phyloP scores from a whole-genome alignment of 2,329 filamentous ascomycete species.

The Aspergillus viridinutans region DNA sequence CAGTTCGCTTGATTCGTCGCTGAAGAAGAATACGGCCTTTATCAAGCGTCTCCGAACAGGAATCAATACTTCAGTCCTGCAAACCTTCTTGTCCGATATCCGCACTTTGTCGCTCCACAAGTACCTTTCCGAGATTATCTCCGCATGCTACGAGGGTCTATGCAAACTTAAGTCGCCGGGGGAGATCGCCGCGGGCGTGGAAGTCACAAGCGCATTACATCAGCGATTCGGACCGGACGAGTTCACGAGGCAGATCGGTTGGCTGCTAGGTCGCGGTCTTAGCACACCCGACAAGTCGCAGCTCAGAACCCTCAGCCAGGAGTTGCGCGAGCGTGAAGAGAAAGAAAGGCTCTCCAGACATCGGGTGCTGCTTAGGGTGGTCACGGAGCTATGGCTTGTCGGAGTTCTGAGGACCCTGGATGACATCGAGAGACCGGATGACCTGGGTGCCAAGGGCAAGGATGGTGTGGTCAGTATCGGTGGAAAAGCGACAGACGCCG shows the following conservation, averaged over 20 bases:
- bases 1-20: conserved; percentile 80
- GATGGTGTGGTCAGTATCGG: conserved; percentile 42
- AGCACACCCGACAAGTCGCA: conserved; percentile 82
- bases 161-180: conserved; percentile 85
- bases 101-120: conserved; percentile 88
- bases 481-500: conserved; percentile 49
- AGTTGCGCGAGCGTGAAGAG: conserved; percentile 89
- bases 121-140: conserved; percentile 94
- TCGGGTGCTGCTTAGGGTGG: conserved; percentile 77
- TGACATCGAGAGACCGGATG: conserved; percentile 62
- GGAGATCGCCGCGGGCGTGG: conserved; percentile 88
- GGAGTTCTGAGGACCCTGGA: conserved; percentile 79
- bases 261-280: conserved; percentile 86
- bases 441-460: conserved; percentile 52
- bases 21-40: conserved; percentile 98
- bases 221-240: conserved; percentile 88
- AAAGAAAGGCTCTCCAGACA: conserved; percentile 87
- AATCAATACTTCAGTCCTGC: conserved; percentile 71
- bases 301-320: conserved; percentile 72
- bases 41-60: conserved; percentile 93
- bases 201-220: conserved; percentile 91
- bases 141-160: conserved; percentile 89
- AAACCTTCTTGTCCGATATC: conserved; percentile 85
- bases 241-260: conserved; percentile 87
- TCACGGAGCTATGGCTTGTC: conserved; percentile 94